These are phyloP conservation scores for Eucalyptus paniculata DNA, from an alignment of 345 rosid genomes.

Conservation along the genomic window DNA sequence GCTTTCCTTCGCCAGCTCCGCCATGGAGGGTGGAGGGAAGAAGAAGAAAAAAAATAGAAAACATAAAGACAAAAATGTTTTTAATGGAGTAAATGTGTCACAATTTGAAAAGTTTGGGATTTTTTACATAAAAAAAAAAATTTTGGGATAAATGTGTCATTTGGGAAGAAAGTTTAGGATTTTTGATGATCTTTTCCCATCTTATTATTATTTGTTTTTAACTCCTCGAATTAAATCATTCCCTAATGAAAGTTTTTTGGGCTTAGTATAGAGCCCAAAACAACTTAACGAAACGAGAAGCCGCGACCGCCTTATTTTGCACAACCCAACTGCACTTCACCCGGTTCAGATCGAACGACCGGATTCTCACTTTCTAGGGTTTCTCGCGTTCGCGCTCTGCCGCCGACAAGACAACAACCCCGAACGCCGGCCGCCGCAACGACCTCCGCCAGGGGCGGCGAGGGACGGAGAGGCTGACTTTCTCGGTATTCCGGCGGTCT, in stretches of 20 bases:
- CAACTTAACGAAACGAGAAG: not conserved
- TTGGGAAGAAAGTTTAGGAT: accelerated
- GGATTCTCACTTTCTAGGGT: not conserved
- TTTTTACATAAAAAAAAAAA: too few species aligned
- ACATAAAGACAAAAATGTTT: accelerated
- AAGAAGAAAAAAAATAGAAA: too few species aligned
- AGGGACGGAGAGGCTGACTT: not conserved
- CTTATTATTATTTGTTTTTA: not conserved
- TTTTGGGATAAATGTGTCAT: too few species aligned
- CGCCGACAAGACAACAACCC: not conserved
- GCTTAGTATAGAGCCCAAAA: not conserved
- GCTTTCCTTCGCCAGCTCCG: accelerated
- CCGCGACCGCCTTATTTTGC: not conserved
- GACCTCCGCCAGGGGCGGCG: not conserved
- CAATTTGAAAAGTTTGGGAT: accelerated
- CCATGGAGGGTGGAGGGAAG: accelerated
- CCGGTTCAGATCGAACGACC: not conserved
- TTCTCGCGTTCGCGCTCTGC: not conserved
- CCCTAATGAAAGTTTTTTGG: not conserved
- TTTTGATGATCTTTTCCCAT: too few species aligned
- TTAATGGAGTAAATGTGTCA: accelerated
- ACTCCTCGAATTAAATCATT: not conserved
- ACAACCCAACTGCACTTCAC: not conserved
- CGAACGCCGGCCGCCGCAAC: not conserved
- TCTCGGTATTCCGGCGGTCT: not conserved